These are phyloP conservation scores for Wickerhamomyces kurtzmanii DNA, from an alignment of 805 yeast species.

Conservation along the genomic window DNA sequence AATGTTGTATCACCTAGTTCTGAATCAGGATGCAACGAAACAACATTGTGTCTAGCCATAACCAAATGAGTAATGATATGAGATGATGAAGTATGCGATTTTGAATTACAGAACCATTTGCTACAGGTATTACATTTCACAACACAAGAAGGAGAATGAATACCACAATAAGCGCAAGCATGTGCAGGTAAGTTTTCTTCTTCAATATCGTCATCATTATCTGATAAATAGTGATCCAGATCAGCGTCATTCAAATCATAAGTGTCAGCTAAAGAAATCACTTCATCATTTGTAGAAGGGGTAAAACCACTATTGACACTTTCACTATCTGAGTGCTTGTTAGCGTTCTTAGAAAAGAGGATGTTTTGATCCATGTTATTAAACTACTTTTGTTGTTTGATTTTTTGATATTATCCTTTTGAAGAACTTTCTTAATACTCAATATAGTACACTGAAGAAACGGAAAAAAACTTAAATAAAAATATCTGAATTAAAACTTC, in stretches of 20 bases:
- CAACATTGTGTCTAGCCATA: constrained; percentile 64
- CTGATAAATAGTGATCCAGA: constrained; percentile 1
- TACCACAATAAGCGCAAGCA: constrained; percentile 66
- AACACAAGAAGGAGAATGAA: constrained; percentile 52
- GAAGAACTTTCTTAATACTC: too few species aligned
- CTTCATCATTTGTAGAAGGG: constrained; percentile 1
- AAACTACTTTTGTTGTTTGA: too few species aligned
- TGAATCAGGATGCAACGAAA: constrained; percentile 68
- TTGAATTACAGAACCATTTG: constrained; percentile 87
- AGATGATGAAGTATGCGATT: constrained; percentile 47
- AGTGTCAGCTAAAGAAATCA: background rate
- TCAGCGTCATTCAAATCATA: constrained; percentile 1
- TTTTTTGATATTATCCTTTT: too few species aligned
- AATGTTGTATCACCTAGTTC: constrained; percentile 80
- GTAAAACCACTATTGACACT: constrained; percentile 5
- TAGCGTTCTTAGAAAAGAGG: too few species aligned
- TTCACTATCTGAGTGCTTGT: constrained; percentile 2
- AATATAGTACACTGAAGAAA: too few species aligned
- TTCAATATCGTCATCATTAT: background rate
- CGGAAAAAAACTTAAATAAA: too few species aligned
- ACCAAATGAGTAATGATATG: constrained; percentile 85
- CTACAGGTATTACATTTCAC: constrained; percentile 69
- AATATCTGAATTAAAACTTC: too few species aligned
- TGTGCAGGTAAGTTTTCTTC: constrained; percentile 21
- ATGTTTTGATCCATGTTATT: too few species aligned